Base-by-base conservation (phyloP, 129 eudicot genomes). In the Helianthus tuberosus region DNA sequence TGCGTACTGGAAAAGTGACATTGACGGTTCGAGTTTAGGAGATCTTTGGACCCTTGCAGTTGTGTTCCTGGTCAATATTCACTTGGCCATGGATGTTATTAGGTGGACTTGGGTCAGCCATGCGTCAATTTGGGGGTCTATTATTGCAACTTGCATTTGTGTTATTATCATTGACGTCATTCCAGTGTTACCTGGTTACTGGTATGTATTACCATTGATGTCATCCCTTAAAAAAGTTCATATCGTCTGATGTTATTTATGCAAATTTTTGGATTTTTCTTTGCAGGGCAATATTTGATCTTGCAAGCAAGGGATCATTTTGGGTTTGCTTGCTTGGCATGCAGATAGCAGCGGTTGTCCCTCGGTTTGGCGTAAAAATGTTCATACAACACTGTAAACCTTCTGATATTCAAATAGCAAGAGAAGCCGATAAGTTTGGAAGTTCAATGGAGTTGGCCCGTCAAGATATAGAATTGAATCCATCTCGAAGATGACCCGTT, bases 11-110 rank as follows among this genome's bases (percentile, higher is more conserved):
- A 79, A 61, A 67, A 88, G 83, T 36, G 82, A 66, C 49, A 77
- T 94, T 49, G 99, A 86, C 63, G 84, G 79, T 66, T 80, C 99
- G 12, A 85, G 96, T 83, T 52, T 94, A 43, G 99, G 99, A 59
- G 97, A 94, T 79, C 85, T 94, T 73, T 94, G 99, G 99, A 88
- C 88, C 43, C 77, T 94, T 38, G 93, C 93, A 14, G 93, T 89
- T 10, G 99, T 94, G 52, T 62, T 90, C 62, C 12, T 86, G 79
- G 99, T 94, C 55, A 94, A 94, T 76, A 29, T 91, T 47, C 99
- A 94, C 83, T 79, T 94, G 77, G 91, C 93, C 41, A 88, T 94
- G 99, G 99, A 94, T 71, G 96, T 94, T 14, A 44, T 83, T 55
- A 81, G 97, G 57, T 94, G 99, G 99, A 81, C 81, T 72, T 90